Base-by-base conservation (phyloP, 164 flowering plant species). In the Buxus sempervirens region DNA sequence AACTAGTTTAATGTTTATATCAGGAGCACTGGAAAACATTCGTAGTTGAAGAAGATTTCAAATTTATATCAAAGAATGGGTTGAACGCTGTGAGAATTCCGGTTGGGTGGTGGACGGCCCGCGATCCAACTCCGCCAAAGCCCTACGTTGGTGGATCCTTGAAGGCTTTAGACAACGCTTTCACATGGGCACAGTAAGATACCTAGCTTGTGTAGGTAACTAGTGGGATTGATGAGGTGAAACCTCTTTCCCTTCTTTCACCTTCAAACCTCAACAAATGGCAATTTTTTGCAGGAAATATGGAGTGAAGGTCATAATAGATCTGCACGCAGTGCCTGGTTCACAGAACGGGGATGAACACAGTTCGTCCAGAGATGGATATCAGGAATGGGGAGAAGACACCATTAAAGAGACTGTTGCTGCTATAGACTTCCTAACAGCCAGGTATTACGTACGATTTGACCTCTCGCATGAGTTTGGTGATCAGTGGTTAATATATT, bases 31-130 rank as follows among this genome's bases (percentile, higher is more conserved):
- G n/a, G n/a, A n/a, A n/a, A n/a, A n/a, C n/a, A n/a, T n/a, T n/a
- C n/a, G n/a, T n/a, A n/a, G n/a, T n/a, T n/a, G n/a, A n/a, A n/a
- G n/a, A n/a, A n/a, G n/a, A n/a, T n/a, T n/a, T n/a, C n/a, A n/a
- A n/a, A n/a, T n/a, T n/a, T n/a, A n/a, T n/a, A n/a, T n/a, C n/a
- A n/a, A n/a, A n/a, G n/a, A n/a, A n/a, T n/a, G n/a, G n/a, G n/a
- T n/a, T n/a, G n/a, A n/a, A n/a, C n/a, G n/a, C n/a, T n/a, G n/a
- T n/a, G n/a, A n/a, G n/a, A n/a, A n/a, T n/a, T n/a, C n/a, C n/a
- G n/a, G n/a, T n/a, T n/a, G n/a, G n/a, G n/a, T n/a, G n/a, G n/a
- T 85, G 86, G 91, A 85, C 82, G 23, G 87, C 87, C 2, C 49
- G 67, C 25, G 89, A 79, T 70, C 85, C 85, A 2, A 60, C 71